Evolutionary conservation across 106 monocot species (phyloP).

Genomic region (Dioscorea zingiberensis): DNA sequence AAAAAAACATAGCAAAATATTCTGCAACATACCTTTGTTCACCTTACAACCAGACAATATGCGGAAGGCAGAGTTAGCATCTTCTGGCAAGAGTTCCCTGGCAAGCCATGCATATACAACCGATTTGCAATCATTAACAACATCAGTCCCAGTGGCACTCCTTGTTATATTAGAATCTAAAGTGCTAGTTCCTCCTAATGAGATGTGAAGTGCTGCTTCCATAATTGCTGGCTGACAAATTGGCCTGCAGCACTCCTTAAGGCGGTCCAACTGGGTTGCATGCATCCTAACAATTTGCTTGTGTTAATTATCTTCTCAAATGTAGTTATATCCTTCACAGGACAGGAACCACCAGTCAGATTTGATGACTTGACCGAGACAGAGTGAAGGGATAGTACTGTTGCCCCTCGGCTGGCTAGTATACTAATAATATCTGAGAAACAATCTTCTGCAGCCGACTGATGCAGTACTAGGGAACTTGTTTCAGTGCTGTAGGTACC

Average conservation of each 20-base stretch:
- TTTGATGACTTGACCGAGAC: conserved; percentile 57
- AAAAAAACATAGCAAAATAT: background rate
- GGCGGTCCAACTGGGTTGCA: conserved; percentile 81
- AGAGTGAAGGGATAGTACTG: conserved; percentile 62
- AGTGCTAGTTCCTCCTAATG: conserved; percentile 29
- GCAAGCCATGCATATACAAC: conserved; percentile 93
- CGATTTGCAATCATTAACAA: conserved; percentile 74
- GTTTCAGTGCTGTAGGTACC: conserved; percentile 49
- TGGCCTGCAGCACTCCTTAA: conserved; percentile 95
- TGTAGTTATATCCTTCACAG: conserved; percentile 55
- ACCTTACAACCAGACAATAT: conserved; percentile 89
- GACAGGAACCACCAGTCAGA: conserved; percentile 85
- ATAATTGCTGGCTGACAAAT: conserved; percentile 79
- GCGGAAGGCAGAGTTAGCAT: conserved; percentile 77
- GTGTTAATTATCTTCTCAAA: conserved; percentile 92
- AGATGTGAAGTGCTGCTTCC: conserved; percentile 89
- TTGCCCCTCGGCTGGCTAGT: conserved; percentile 85
- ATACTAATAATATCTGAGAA: conserved; percentile 85
- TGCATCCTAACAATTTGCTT: conserved; percentile 76
- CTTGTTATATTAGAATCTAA: conserved; percentile 40
- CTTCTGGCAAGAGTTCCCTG: conserved; percentile 51
- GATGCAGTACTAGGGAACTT: conserved; percentile 43
- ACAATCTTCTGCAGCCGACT: conserved; percentile 64
- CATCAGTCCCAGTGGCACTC: conserved; percentile 30
- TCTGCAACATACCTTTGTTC: conserved; percentile 60